Conservation (phyloP, 768 basidiomycete species). For the Lactarius indigo region DNA sequence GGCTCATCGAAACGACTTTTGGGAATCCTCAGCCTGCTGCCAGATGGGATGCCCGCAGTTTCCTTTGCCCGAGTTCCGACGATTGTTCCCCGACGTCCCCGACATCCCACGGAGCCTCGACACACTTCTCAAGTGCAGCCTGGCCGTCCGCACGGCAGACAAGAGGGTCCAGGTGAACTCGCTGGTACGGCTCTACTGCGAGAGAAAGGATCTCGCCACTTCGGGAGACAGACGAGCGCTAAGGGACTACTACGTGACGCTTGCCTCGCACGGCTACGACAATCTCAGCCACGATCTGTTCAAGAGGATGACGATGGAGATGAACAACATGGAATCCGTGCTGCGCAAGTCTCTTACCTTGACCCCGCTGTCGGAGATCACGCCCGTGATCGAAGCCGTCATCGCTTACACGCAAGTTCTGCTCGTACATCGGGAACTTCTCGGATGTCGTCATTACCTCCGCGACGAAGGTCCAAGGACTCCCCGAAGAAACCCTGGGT, state of each 20-base stretch:
- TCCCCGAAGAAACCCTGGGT: slow-evolving; percentile 6
- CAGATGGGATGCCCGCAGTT: slow-evolving; percentile 10
- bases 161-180: slow-evolving; percentile 22
- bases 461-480: background rate
- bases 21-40: slow-evolving; percentile 17
- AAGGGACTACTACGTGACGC: slow-evolving; percentile 16
- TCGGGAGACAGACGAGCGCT: slow-evolving; percentile 2
- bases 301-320: slow-evolving; percentile 15
- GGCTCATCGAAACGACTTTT: slow-evolving; percentile 9
- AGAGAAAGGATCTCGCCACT: background rate
- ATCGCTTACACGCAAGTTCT: slow-evolving; percentile 20
- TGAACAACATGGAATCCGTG: slow-evolving; percentile 18
- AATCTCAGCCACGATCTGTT: slow-evolving; percentile 8
- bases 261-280: slow-evolving; percentile 17
- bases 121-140: slow-evolving; percentile 16
- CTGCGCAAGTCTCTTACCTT: slow-evolving; percentile 11
- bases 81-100: slow-evolving; percentile 5
- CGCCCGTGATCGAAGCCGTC: slow-evolving; percentile 11
- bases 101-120: slow-evolving; percentile 12
- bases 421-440: slow-evolving; percentile 16
- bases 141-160: slow-evolving; percentile 9
- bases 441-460: slow-evolving; percentile 9
- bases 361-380: slow-evolving; percentile 7
- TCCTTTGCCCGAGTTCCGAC: slow-evolving; percentile 3
- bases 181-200: slow-evolving; percentile 17